Evolutionary conservation across 1,284 basidiomycete genomes (phyloP).

Genomic region (Rhodotorula sp.): DNA sequence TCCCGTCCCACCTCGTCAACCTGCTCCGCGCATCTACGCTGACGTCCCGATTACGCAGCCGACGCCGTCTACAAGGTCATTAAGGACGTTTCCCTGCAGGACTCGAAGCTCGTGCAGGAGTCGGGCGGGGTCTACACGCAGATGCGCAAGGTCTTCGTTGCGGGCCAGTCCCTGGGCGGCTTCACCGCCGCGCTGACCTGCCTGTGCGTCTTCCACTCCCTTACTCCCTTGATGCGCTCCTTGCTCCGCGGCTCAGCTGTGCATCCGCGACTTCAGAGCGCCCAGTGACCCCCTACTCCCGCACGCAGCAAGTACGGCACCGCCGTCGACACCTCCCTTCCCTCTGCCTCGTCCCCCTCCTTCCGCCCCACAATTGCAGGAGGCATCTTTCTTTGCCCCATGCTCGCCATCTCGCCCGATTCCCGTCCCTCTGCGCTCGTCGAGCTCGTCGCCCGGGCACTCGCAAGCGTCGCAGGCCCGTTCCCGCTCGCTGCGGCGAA

Average conservation of each 20-base stretch:
- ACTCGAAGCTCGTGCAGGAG: conserved; percentile 13
- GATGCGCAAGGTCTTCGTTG: conserved; percentile 40
- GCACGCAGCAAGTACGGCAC: conserved; percentile 30
- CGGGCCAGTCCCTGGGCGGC: conserved; percentile 37
- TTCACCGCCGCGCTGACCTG: conserved; percentile 36
- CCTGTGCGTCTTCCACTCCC: conserved; percentile 15
- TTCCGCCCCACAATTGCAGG: conserved; percentile 41
- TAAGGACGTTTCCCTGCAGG: conserved; percentile 31
- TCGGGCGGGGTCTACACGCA: conserved; percentile 4
- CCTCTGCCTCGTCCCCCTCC: background rate
- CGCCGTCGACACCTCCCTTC: conserved; percentile 22
- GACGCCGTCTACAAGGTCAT: conserved; percentile 44
- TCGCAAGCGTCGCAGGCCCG: conserved; percentile 40
- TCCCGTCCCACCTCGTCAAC: background rate
- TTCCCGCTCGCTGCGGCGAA: conserved; percentile 43
- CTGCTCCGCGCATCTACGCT: background rate
- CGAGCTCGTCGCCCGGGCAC: conserved; percentile 37
- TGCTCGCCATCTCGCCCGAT: conserved; percentile 41
- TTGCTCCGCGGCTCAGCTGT: background rate
- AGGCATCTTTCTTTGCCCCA: conserved; percentile 44
- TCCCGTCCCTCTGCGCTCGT: conserved; percentile 40
- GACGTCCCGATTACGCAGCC: background rate
- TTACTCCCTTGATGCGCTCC: too few relatives aligned
- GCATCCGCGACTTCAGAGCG: too few relatives aligned
- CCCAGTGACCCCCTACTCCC: background rate